These are phyloP conservation scores for Tephrocybe sp. DNA, from an alignment of 768 basidiomycete species.

Conservation along the genomic window DNA sequence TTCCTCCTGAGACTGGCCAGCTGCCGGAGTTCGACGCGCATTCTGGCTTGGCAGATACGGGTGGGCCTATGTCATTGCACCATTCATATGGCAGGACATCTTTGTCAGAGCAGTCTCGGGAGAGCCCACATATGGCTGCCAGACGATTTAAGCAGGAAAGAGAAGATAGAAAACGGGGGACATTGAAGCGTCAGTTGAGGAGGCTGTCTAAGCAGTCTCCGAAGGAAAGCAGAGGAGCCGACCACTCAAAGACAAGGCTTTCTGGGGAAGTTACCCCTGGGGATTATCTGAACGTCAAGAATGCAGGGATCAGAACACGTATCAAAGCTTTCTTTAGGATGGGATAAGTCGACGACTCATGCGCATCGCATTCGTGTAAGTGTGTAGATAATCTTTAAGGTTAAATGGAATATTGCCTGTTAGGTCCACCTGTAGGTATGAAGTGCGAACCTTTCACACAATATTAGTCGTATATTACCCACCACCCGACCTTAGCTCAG, in stretches of 20 bases:
- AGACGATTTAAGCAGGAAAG: not conserved
- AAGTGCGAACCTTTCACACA: too few relatives aligned
- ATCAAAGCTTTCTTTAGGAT: not conserved
- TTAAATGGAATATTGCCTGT: too few relatives aligned
- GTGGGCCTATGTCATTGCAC: not conserved
- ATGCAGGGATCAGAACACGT: not conserved
- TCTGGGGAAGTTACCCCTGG: not conserved
- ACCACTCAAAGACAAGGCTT: too few relatives aligned
- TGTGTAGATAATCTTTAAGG: too few relatives aligned
- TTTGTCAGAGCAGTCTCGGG: not conserved
- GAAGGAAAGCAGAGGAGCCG: too few relatives aligned
- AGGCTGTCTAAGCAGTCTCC: not conserved
- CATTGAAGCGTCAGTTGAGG: not conserved
- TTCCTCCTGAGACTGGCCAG: not conserved
- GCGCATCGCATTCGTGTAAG: too few relatives aligned
- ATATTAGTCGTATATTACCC: too few relatives aligned
- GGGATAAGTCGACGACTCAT: not conserved
- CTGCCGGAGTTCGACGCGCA: not conserved
- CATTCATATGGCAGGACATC: not conserved
- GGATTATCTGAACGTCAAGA: not conserved
- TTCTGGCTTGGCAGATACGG: not conserved
- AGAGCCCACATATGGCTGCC: not conserved
- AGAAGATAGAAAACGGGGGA: not conserved
- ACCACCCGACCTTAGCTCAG: too few relatives aligned
- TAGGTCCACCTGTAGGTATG: too few relatives aligned